Base-by-base conservation (phyloP, 495 filamentous ascomycete species). In the Hypoxylon cercidicola region DNA sequence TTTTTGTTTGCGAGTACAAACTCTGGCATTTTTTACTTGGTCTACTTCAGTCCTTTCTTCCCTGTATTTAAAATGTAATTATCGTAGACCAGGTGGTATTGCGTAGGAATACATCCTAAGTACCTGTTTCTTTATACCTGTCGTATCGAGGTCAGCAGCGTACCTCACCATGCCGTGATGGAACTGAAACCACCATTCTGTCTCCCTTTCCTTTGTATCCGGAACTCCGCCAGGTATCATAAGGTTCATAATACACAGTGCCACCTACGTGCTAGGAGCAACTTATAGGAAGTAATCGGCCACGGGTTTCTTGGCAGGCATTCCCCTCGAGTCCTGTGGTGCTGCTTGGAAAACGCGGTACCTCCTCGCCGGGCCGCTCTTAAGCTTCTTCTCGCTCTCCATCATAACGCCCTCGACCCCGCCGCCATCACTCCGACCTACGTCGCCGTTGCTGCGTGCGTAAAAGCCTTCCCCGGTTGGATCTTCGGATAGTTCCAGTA, bases 301-400 rank as follows among this genome's bases (percentile, higher is more conserved):
- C 62, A 95, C 90, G 44, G 95, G 95, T 79, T 98, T 98, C 84
- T 99, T 99, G 41, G 95, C 95, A 71, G 95, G 95, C 95, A 99
- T 97, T 11, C 95, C 95, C 75, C 96, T 87, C 39, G 90, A 90
- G 76, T 98, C 95, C 81, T 99, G 95, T 67, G 95, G 92, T 65
- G 95, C 95, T 1, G 96, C 96, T 70, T 97, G 93, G 77, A 98
- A 99, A 9, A 99, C 95, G 44, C 95, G 80, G 79, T 99, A 99
- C 71, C 95, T 81, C 75, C 95, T 86, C 25, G 93, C 95, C 9
- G 95, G 95, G 21, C 93, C 93, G 46, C 78, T 75, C 53, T 82
- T 82, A 39, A 62, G 66, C 13, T 55, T 63, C 9, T 74, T 69
- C 30, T 75, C 64, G 23, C 79, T 79, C 57, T 80, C 81, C 32